These are phyloP conservation scores for Piromyces finnis DNA, from an alignment of 192 early-diverging fungal genomes.

Conservation along the genomic window DNA sequence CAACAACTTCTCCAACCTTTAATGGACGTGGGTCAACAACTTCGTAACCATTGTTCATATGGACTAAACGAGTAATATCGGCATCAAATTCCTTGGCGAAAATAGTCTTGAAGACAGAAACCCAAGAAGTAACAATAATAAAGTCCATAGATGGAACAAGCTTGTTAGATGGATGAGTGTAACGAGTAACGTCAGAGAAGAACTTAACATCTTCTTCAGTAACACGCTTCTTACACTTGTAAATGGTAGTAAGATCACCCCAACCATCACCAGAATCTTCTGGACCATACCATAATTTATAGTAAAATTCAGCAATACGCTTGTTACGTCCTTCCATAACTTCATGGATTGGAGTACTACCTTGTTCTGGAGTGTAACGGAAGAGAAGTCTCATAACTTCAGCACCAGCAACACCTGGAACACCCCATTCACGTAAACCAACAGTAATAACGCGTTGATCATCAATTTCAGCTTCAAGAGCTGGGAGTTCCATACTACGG, in stretches of 20 bases:
- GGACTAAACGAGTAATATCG: constrained; percentile 77
- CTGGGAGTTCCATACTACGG: constrained; percentile 3
- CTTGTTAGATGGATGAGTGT: constrained; percentile 6
- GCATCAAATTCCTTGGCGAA: constrained; percentile 86
- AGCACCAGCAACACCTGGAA: constrained; percentile 42
- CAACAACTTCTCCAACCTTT: constrained; percentile 61
- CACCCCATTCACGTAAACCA: constrained; percentile 46
- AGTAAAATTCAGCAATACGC: constrained; percentile 74
- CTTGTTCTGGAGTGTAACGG: constrained; percentile 56
- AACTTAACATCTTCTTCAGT: constrained; percentile 42
- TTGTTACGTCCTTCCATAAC: constrained; percentile 68
- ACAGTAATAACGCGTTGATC: constrained; percentile 9
- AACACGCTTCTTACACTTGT: constrained; percentile 44
- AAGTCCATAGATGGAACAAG: constrained; percentile 70
- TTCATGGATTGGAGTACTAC: constrained; percentile 73
- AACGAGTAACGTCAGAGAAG: constrained; percentile 59
- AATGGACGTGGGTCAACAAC: constrained; percentile 58
- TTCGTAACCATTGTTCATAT: constrained; percentile 85
- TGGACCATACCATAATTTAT: constrained; percentile 53
- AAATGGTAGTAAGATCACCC: constrained; percentile 36
- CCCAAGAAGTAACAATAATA: constrained; percentile 82
- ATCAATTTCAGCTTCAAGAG: constrained; percentile 26
- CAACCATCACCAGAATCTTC: constrained; percentile 22
- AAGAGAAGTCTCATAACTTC: constrained; percentile 50
- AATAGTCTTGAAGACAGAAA: constrained; percentile 77